These are phyloP conservation scores for Mitragyna speciosa DNA, from an alignment of 257 asterid genomes.

Conservation along the genomic window DNA sequence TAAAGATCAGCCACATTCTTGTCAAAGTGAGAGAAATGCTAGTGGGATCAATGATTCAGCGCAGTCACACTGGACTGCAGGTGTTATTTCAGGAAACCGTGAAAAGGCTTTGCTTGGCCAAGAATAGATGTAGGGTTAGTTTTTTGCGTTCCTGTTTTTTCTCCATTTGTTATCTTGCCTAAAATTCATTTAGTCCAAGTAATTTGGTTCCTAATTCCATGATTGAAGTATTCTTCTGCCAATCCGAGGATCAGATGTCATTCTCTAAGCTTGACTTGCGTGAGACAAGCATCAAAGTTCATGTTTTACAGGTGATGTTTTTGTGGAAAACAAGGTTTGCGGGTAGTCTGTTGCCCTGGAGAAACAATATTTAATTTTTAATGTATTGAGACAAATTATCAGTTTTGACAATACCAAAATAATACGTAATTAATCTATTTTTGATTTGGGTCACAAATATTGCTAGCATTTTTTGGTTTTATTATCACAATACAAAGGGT, in stretches of 20 bases:
- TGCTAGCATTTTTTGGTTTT: no score
- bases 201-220: background rate
- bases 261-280: background rate
- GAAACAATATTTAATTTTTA: background rate
- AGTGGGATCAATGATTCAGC: slow-evolving; percentile 18
- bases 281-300: background rate
- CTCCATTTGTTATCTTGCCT: slow-evolving; percentile 40
- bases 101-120: slow-evolving; percentile 35
- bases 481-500: no score
- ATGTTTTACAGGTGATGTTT: background rate
- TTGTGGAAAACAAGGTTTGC: background rate
- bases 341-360: background rate
- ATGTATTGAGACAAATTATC: background rate
- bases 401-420: background rate
- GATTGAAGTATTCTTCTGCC: slow-evolving; percentile 7
- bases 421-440: no score
- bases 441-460: no score
- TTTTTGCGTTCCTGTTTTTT: slow-evolving; percentile 30
- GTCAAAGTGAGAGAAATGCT: slow-evolving; percentile 16
- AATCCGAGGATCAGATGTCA: background rate
- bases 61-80: slow-evolving; percentile 11
- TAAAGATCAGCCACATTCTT: slow-evolving; percentile 24
- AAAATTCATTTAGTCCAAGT: slow-evolving; percentile 44
- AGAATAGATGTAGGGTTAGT: slow-evolving; percentile 33
- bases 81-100: slow-evolving; percentile 10